Base-by-base conservation (phyloP, 495 filamentous ascomycete genomes). In the Clavariopsis aquatica region DNA sequence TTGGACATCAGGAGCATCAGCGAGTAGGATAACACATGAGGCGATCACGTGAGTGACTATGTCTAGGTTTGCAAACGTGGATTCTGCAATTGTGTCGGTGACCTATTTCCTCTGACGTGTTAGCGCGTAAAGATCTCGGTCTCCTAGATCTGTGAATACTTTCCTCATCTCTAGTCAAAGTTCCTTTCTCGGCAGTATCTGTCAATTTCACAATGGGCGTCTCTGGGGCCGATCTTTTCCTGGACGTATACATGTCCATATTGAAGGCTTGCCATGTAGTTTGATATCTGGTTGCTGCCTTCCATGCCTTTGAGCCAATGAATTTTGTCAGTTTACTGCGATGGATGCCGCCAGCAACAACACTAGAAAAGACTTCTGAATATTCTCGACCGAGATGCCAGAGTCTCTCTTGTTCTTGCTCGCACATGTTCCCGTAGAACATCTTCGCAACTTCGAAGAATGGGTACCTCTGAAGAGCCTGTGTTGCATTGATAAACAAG, bases 41-140 rank as follows among this genome's bases (percentile, higher is more conserved):
- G 76, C 71, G 2, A 79, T 12, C 2, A 65, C 75, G 19, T 73
- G 71, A 7, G 71, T 70, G 0, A 77, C 77, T 2, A 81, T 77
- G 57, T 82, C 79, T 0, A 82, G 64, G 53, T 82, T 81, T 2
- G 76, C 79, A 64, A 75, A 82, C 2, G 79, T 69, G 58, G 71
- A 67, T 63, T 81, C 79, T 47, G 75, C 75, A 2, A 81, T 2
- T 0, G 78, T 80, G 15, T 80, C 31, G 6, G 31, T 34, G 31
- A 6, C 31, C 31, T 6, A 34, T 34, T 34, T 34, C 12, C 12
- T 34, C 12, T 34, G 31, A 34, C 12, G 31, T 12, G 31, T 6
- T 6, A 34, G 31, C 12, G 12, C n/a, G n/a, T n/a, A n/a, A n/a
- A n/a, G n/a, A n/a, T n/a, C n/a, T n/a, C n/a, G n/a, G n/a, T n/a